A percentile compares a stretch with the other conserved stretches of the same genome.
Conservation (phyloP, 345 rosid species). For the Boechera retrofracta region DNA sequence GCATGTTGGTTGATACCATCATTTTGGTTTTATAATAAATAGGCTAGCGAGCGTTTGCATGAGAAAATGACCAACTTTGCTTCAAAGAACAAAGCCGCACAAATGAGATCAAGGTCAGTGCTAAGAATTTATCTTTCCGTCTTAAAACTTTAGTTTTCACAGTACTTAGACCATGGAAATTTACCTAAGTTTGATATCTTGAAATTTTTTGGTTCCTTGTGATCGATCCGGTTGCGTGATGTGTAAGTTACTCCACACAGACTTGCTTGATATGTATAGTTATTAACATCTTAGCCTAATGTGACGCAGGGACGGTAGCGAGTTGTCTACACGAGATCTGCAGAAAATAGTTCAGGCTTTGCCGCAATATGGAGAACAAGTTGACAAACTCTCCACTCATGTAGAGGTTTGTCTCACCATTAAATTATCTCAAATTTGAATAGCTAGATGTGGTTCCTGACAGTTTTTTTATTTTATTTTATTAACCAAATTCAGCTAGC, state of each 20-base stretch:
- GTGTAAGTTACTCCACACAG: slow-evolving; percentile 4
- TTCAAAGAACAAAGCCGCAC: slow-evolving; percentile 94
- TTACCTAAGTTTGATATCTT: not conserved
- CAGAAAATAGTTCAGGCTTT: slow-evolving; percentile 96
- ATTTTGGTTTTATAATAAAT: slow-evolving; percentile 34
- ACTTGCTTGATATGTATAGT: slow-evolving; percentile 3
- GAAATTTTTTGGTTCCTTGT: slow-evolving; percentile 1
- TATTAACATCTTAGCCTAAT: slow-evolving; percentile 22
- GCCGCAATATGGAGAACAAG: slow-evolving; percentile 82
- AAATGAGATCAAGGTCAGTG: slow-evolving; percentile 62
- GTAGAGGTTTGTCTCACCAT: slow-evolving; percentile 72
- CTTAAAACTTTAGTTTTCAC: not conserved
- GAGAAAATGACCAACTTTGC: slow-evolving; percentile 86
- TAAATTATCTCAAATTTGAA: too few species aligned
- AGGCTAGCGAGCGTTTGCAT: slow-evolving; percentile 95
- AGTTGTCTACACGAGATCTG: slow-evolving; percentile 88
- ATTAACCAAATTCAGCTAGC: slow-evolving; percentile 63
- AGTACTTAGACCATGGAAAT: not conserved
- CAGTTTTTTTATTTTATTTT: not conserved
- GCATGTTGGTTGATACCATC: slow-evolving; percentile 32
- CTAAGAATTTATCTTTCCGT: slow-evolving; percentile 14
- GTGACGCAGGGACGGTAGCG: slow-evolving; percentile 68
- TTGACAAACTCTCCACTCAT: slow-evolving; percentile 87
- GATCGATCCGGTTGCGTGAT: not conserved
- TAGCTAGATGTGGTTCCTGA: slow-evolving; percentile 28